A percentile compares a stretch with the other conserved stretches of the same genome.
Evolutionary conservation across 305 asterid species (phyloP).

Genomic region (Rubia tinctorum): DNA sequence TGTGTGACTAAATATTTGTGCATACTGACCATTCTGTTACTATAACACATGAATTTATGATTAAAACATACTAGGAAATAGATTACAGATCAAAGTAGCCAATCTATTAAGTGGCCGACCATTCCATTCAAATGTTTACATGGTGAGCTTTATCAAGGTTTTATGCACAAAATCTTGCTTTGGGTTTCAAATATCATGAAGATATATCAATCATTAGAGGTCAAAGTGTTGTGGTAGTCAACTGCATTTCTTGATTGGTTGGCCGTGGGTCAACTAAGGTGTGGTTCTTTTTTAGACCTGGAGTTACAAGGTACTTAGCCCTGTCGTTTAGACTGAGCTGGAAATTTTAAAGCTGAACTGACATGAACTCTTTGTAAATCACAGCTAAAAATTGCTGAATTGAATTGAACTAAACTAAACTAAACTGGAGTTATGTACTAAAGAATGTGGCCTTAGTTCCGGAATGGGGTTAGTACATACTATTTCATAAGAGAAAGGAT

Average conservation of each 20-base stretch:
- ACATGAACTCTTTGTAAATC: not conserved
- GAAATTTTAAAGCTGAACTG: not conserved
- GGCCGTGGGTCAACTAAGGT: not conserved
- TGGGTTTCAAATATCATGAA: not conserved
- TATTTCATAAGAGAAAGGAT: not conserved
- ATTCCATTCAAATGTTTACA: not conserved
- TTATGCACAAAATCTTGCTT: not conserved
- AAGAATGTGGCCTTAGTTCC: not conserved
- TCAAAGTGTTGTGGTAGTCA: not conserved
- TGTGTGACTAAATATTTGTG: not conserved
- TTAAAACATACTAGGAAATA: not conserved
- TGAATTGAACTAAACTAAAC: not conserved
- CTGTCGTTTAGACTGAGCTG: not conserved
- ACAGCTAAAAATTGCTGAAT: not conserved
- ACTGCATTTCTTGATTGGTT: not conserved
- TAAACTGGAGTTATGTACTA: too few relatives aligned
- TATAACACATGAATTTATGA: not conserved
- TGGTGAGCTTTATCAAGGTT: not conserved
- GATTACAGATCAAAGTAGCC: not conserved
- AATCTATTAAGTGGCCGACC: not conserved
- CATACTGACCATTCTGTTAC: not conserved
- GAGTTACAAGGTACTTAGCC: not conserved
- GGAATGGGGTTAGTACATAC: not conserved
- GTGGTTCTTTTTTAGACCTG: not conserved
- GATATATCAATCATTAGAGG: not conserved